Percentiles rank a stretch among this genome's conserved stretches.
These are phyloP conservation scores for Populus trichocarpa DNA, from an alignment of 441 rosid species.

Conservation along the genomic window DNA sequence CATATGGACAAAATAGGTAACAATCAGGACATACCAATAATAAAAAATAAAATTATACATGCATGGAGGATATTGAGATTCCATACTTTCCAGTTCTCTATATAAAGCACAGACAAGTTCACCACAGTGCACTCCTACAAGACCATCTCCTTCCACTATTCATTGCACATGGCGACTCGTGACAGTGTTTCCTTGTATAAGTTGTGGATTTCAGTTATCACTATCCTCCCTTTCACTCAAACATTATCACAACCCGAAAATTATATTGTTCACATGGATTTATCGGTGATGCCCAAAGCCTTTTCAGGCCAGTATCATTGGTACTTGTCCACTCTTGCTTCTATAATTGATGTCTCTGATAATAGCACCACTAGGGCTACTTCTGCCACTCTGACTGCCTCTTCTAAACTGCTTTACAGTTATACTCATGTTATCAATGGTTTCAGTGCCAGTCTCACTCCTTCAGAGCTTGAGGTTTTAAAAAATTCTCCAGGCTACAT, in stretches of 20 bases:
- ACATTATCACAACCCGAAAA: conserved; percentile 7
- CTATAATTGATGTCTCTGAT: conserved; percentile 14
- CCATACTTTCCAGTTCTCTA: neutral
- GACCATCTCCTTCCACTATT: neutral
- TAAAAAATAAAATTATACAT: neutral
- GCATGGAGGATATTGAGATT: neutral
- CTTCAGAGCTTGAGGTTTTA: conserved; percentile 37
- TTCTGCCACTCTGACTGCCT: neutral
- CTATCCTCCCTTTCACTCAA: neutral
- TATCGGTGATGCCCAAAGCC: conserved; percentile 16
- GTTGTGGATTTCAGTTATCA: neutral
- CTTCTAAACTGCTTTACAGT: conserved; percentile 38
- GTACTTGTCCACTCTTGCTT: conserved; percentile 22
- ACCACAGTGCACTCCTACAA: neutral
- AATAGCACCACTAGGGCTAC: neutral
- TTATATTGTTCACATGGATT: conserved; percentile 21
- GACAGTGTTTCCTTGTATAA: neutral
- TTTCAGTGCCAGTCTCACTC: conserved; percentile 52
- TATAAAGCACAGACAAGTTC: neutral
- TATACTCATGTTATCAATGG: conserved; percentile 49
- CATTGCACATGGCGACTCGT: neutral
- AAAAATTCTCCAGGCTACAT: conserved; percentile 43
- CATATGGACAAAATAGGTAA: too few species aligned
- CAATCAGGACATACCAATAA: too few species aligned
- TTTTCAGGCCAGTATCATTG: conserved; percentile 9